Base-by-base conservation (phyloP, 2,329 filamentous ascomycete genomes). In the Penicillium sp. region DNA sequence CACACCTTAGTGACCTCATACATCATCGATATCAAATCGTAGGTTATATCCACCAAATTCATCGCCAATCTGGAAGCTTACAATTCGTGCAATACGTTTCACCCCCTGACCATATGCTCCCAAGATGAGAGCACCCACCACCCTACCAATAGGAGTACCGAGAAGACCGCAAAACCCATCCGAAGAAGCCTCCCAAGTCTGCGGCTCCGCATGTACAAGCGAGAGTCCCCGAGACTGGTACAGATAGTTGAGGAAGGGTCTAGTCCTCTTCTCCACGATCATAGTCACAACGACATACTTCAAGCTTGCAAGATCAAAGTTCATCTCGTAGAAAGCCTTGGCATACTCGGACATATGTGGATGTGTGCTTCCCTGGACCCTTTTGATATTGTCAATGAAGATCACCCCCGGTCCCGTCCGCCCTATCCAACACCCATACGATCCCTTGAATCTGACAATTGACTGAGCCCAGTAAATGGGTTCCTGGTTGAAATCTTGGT, bases 141-240 rank as follows among this genome's bases (percentile, higher is more conserved):
- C 19, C 19, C 50, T 53, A 27, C 50, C 53, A 35, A 55, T 39
- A 2, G 46, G 44, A 14, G 42, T 50, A 13, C 53, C 53, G 38
- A 55, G 40, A 31, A 53, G 22, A 13, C 34, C 42, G 6, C 42
- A 46, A 11, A 38, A 53, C 29, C 41, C 50, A 0, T 38, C n/a
- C 10, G 46, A 41, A 30, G 41, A 31, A 18, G 47, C 10, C 18
- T 41, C 30, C 50, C 53, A 55, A 5, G 34, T 41, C 11, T 19
- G 40, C 2, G 40, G 33, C 18, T 45, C 40, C 9, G 22, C 28
- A 10, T 22, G n/a, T 2, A 13, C 28, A 19, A 22, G n/a, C 3
- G 1, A 12, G 25, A 35, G 25, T 9, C 25, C 30, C 3, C 18
- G 29, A 9, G 46, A n/a, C 4, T 8, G 2, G 14, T 49, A 39